phyloP scores from a whole-genome alignment of 305 asterid genomes.

The Solanum hybrid region DNA sequence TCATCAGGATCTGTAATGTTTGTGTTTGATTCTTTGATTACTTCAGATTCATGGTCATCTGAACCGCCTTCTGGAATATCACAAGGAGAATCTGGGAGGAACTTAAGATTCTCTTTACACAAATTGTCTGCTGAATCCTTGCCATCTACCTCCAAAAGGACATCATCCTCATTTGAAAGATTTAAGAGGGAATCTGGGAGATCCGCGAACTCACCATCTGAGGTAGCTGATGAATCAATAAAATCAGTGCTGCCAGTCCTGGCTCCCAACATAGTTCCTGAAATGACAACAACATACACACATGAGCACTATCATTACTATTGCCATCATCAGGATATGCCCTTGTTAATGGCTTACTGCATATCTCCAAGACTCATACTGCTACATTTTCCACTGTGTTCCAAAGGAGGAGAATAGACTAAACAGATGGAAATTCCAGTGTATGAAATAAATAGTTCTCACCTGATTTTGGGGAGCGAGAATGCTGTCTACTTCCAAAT shows the following conservation, averaged over 20 bases:
- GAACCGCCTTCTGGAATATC: constrained; percentile 24
- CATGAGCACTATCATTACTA: constrained; percentile 28
- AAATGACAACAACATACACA: constrained; percentile 15
- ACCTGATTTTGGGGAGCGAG: constrained; percentile 34
- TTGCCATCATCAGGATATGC: constrained; percentile 24
- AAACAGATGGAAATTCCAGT: constrained; percentile 25
- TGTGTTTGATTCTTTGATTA: constrained; percentile 21
- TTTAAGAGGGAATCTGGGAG: constrained; percentile 77
- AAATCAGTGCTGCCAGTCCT: constrained; percentile 11
- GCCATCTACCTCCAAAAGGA: constrained; percentile 49
- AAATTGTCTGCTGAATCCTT: constrained; percentile 30
- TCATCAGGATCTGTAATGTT: constrained; percentile 15
- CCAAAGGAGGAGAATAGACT: constrained; percentile 26
- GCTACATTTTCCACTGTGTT: constrained; percentile 31
- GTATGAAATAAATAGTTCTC: constrained; percentile 34
- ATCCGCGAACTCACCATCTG: constrained; percentile 55
- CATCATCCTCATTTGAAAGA: constrained; percentile 71
- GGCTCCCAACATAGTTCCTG: constrained; percentile 20
- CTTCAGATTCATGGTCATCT: constrained; percentile 28
- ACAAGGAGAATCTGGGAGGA: constrained; percentile 31
- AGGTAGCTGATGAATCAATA: constrained; percentile 11
- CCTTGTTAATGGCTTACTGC: constrained; percentile 24
- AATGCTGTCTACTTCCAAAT: constrained; percentile 32
- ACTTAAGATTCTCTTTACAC: constrained; percentile 17
- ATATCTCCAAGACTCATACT: constrained; percentile 25